Percentiles rank a stretch among this genome's conserved stretches.
These are phyloP conservation scores for Bertia moriformis DNA, from an alignment of 2,329 filamentous ascomycete species.

Conservation along the genomic window DNA sequence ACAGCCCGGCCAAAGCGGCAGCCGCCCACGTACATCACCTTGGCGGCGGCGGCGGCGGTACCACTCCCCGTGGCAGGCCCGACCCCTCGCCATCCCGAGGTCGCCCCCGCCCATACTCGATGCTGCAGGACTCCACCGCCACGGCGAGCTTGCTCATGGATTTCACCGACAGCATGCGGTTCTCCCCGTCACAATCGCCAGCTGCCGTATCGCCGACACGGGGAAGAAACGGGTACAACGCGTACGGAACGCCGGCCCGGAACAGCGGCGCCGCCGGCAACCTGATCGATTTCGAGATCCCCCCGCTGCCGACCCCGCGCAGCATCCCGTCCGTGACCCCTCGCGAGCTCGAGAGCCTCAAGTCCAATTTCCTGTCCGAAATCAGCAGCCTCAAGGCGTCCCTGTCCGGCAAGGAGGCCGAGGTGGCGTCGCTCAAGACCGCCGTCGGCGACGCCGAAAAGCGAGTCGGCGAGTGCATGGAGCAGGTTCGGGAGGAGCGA, in stretches of 20 bases:
- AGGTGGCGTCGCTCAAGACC: slow-evolving; percentile 73
- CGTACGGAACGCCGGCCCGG: neutral
- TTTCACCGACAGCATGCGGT: slow-evolving; percentile 62
- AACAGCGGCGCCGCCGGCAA: slow-evolving; percentile 5
- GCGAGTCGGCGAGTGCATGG: slow-evolving; percentile 72
- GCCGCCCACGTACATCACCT: slow-evolving; percentile 30
- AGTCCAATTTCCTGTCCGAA: slow-evolving; percentile 79
- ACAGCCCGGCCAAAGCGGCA: too few species aligned
- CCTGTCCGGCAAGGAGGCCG: slow-evolving; percentile 81
- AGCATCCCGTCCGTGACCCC: slow-evolving; percentile 84
- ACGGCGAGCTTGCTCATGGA: slow-evolving; percentile 73
- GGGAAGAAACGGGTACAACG: too few species aligned
- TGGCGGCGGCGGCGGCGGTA: slow-evolving; percentile 16
- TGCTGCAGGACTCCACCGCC: slow-evolving; percentile 31
- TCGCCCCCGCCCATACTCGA: slow-evolving; percentile 28
- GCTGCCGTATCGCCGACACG: neutral
- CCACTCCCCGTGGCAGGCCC: slow-evolving; percentile 10
- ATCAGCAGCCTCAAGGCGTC: slow-evolving; percentile 90
- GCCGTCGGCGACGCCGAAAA: slow-evolving; percentile 84
- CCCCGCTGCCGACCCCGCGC: slow-evolving; percentile 81
- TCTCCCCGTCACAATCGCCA: slow-evolving; percentile 12
- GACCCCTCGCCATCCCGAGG: slow-evolving; percentile 17
- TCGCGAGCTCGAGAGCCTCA: slow-evolving; percentile 80
- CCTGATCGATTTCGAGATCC: slow-evolving; percentile 44
- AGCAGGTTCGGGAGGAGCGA: slow-evolving; percentile 68